Base-by-base conservation (phyloP, 116 monocot genomes). In the Cymodocea nodosa region DNA sequence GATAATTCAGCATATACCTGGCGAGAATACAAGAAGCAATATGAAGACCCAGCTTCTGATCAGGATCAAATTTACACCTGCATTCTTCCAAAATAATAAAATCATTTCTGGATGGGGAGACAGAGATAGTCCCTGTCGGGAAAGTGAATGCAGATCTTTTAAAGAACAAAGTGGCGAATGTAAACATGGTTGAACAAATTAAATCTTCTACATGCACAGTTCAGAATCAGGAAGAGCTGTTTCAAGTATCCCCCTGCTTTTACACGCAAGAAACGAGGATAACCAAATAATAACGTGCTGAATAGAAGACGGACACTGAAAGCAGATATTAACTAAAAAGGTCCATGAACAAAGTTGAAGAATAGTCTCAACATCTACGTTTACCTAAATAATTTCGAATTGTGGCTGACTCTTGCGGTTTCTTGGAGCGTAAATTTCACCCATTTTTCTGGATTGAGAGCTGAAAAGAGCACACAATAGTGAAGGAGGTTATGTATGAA, bases 11-110 rank as follows among this genome's bases (percentile, higher is more conserved):
- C 25, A 34, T 39, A 70, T 94, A 94, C 93, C 93, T 89, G 53
- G 94, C 89, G 24, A 94, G 19, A 68, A 94, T 81, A 70, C 94
- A 94, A 51, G 94, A 94, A 60, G 94, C 89, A 80, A 94, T 76
- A 80, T 94, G 76, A 52, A 94, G 89, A 18, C 94, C 94, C 60
- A 94, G 66, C 58, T 89, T 86, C 35, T 75, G 71, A 19, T 77
- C 59, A 63, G 80, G 82, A 77, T 94, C 89, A 87, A 94, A 89
- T 64, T 82, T 61, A 69, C 89, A 94, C 82, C 94, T 94, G 82
- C 0, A 65, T 52, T 67, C 53, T 61, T 52, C 9, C 52, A 51
- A 48, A 36, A 70, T 36, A 22, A 39, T 39, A 17, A 62, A 62
- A 40, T 35, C 14, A 37, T 7, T 23, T 35, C 19, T 54, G 15